phyloP scores from a whole-genome alignment of 345 rosid species.

The Lagerstroemia speciosa region DNA sequence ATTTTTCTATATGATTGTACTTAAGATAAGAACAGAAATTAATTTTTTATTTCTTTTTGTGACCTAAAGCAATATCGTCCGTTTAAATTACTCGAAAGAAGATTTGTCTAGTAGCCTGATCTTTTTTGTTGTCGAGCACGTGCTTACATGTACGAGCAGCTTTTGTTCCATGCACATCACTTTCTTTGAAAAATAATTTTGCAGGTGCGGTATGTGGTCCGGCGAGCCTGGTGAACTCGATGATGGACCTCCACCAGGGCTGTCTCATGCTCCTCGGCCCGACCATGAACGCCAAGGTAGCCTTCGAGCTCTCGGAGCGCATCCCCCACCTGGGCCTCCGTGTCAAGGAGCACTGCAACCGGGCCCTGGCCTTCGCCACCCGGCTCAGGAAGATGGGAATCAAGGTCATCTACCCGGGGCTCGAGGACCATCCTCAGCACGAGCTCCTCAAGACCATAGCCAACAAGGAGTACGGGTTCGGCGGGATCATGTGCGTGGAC shows the following conservation, averaged over 20 bases:
- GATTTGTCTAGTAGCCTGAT: too few species aligned
- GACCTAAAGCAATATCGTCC: too few species aligned
- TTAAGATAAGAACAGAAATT: too few species aligned
- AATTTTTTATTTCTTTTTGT: too few species aligned
- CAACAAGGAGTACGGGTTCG: slow-evolving; percentile 72
- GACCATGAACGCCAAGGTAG: slow-evolving; percentile 93
- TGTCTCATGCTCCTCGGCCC: slow-evolving; percentile 84
- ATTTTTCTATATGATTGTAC: too few species aligned
- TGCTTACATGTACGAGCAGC: too few species aligned
- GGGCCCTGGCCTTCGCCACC: slow-evolving; percentile 61
- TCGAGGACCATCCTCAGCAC: slow-evolving; percentile 73
- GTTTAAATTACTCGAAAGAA: too few species aligned
- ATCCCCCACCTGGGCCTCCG: slow-evolving; percentile 79
- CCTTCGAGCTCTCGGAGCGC: slow-evolving; percentile 77
- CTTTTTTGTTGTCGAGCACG: too few species aligned
- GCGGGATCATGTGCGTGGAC: slow-evolving; percentile 73
- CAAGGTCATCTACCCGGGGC: slow-evolving; percentile 81
- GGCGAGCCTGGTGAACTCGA: slow-evolving; percentile 64
- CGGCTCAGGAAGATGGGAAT: slow-evolving; percentile 65
- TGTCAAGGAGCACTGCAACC: slow-evolving; percentile 74
- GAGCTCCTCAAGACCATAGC: slow-evolving; percentile 44
- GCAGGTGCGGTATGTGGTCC: slow-evolving; percentile 91
- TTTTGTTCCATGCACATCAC: too few species aligned
- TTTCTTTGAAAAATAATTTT: background rate
- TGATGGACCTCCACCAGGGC: slow-evolving; percentile 97